Conservation (phyloP, 306 rosid species). For the Ormosia emarginata region DNA sequence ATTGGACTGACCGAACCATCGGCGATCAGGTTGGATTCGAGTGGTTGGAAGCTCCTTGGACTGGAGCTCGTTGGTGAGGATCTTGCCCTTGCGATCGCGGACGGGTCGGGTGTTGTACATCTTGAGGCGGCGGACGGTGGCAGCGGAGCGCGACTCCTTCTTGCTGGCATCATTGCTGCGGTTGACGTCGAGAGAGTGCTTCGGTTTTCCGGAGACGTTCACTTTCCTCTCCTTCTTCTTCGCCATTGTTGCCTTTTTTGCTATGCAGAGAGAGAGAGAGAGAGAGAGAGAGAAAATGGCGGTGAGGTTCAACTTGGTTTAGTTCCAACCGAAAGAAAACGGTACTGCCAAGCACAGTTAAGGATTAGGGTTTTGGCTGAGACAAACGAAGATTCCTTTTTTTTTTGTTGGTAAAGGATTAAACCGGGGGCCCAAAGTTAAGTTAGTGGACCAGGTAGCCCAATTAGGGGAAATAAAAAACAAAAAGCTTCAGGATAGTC, state of each 20-base stretch:
- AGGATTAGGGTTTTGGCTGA: conserved; percentile 28
- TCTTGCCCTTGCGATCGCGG: conserved; percentile 59
- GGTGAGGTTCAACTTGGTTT: not conserved
- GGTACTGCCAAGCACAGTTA: not conserved
- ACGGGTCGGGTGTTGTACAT: conserved; percentile 79
- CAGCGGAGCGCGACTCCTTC: conserved; percentile 59
- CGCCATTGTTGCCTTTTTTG: conserved; percentile 41
- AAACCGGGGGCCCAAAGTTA: not conserved
- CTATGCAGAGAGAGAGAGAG: not conserved
- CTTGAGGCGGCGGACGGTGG: conserved; percentile 88
- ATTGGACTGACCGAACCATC: conserved; percentile 67
- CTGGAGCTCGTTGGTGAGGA: conserved; percentile 56
- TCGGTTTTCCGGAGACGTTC: conserved; percentile 78
- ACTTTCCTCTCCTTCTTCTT: conserved; percentile 71
- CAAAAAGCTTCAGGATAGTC: no score
- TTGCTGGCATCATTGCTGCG: conserved; percentile 47
- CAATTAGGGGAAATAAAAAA: not conserved
- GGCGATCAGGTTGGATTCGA: conserved; percentile 88
- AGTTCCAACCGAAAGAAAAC: not conserved
- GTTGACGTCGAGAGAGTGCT: conserved; percentile 84
- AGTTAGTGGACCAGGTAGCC: not conserved
- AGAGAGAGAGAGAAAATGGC: not conserved
- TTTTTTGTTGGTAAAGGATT: not conserved
- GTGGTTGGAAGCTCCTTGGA: conserved; percentile 74
- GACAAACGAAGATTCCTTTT: not conserved